phyloP scores from a whole-genome alignment of 768 basidiomycete species.

The Suillus luteus region DNA sequence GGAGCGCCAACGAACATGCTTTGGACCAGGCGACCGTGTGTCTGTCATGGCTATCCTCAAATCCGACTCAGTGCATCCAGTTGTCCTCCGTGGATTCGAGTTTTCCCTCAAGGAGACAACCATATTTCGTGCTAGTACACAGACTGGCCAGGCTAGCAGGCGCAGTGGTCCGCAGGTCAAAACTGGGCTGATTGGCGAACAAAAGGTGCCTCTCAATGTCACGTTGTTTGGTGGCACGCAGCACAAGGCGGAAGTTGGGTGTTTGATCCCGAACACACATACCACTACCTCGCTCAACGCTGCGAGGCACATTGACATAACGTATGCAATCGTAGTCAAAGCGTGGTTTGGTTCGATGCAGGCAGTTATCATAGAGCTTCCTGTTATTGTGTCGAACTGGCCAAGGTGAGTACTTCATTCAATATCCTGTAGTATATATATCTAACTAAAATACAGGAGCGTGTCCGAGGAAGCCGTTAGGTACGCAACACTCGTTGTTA shows the following conservation, averaged over 20 bases:
- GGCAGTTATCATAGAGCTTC: conserved; percentile 70
- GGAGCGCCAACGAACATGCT: conserved; percentile 76
- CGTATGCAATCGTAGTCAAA: conserved; percentile 74
- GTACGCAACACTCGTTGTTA: conserved; percentile 20
- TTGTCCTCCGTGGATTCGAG: conserved; percentile 82
- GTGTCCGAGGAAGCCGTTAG: conserved; percentile 74
- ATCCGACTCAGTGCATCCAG: conserved; percentile 66
- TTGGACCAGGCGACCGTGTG: conserved; percentile 84
- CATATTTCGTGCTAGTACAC: conserved; percentile 67
- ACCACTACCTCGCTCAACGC: conserved; percentile 81
- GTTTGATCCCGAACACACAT: conserved; percentile 69
- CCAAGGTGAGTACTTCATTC: conserved; percentile 55
- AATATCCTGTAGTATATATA: conserved; percentile 6
- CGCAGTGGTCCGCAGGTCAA: conserved; percentile 61
- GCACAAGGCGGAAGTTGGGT: conserved; percentile 72
- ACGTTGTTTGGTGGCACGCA: conserved; percentile 70
- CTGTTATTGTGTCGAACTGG: conserved; percentile 85
- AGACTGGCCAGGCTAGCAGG: conserved; percentile 44
- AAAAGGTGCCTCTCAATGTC: conserved; percentile 70
- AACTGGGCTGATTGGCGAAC: conserved; percentile 60
- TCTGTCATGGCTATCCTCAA: conserved; percentile 70
- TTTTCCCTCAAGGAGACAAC: conserved; percentile 77
- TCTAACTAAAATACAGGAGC: conserved; percentile 42
- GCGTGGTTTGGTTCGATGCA: conserved; percentile 72
- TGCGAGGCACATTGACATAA: conserved; percentile 85